Evolutionary conservation across 108 stramenopile genomes (phyloP).

Genomic region (Cylindrotheca closterium): DNA sequence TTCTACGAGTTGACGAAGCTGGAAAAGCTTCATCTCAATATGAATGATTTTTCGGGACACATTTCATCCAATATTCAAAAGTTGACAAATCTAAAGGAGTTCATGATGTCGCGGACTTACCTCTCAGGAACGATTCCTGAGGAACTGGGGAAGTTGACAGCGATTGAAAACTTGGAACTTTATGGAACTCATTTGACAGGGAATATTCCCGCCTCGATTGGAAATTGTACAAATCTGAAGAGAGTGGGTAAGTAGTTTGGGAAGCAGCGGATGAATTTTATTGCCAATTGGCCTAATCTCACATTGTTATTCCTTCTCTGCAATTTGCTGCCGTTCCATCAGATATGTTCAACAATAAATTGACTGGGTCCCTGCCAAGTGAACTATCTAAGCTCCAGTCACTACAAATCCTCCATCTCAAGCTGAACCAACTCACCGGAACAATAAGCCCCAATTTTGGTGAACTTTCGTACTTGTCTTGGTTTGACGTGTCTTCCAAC

Average conservation of each 20-base stretch:
- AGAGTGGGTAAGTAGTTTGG: slow-evolving; percentile 37
- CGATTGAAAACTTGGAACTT: slow-evolving; percentile 42
- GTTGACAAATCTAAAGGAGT: slow-evolving; percentile 47
- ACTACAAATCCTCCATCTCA: slow-evolving; percentile 63
- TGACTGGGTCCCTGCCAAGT: slow-evolving; percentile 34
- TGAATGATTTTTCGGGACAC: slow-evolving; percentile 41
- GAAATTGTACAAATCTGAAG: slow-evolving; percentile 36
- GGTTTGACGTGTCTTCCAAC: slow-evolving; percentile 64
- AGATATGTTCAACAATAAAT: slow-evolving; percentile 60
- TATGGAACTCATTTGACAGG: slow-evolving; percentile 39
- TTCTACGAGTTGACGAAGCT: slow-evolving; percentile 32
- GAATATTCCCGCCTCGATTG: slow-evolving; percentile 39
- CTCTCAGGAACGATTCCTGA: slow-evolving; percentile 41
- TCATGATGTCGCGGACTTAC: slow-evolving; percentile 38
- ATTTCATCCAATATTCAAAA: slow-evolving; percentile 46
- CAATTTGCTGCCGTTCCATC: neutral
- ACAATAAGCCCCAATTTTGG: slow-evolving; percentile 47
- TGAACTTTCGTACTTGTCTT: slow-evolving; percentile 37
- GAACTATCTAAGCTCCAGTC: slow-evolving; percentile 10
- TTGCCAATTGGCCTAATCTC: neutral
- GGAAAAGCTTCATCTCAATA: slow-evolving; percentile 36
- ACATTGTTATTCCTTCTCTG: neutral
- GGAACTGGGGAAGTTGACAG: slow-evolving; percentile 39
- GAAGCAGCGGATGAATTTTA: neutral
- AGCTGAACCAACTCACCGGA: slow-evolving; percentile 54